Percentiles rank a stretch among this genome's conserved stretches.
phyloP scores from a whole-genome alignment of 2,329 filamentous ascomycete species.

The Cladosporium sp. region DNA sequence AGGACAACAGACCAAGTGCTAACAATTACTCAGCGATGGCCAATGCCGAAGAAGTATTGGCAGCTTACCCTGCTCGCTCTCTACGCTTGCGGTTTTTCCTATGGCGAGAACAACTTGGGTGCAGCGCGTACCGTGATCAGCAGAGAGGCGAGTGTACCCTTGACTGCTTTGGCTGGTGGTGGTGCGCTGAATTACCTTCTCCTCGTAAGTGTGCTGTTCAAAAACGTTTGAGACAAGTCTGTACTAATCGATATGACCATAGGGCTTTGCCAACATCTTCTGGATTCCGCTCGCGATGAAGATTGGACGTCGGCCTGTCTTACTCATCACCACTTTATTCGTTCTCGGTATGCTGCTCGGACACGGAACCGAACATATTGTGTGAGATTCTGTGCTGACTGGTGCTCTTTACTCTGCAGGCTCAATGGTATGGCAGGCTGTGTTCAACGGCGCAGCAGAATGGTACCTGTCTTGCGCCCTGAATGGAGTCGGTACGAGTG shows the following conservation, averaged over 20 bases:
- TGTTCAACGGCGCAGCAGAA: constrained; percentile 32
- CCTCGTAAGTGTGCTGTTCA: constrained; percentile 21
- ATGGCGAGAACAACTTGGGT: constrained; percentile 45
- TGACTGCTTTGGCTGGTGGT: constrained; percentile 45
- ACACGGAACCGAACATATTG: neutral
- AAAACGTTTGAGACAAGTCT: neutral
- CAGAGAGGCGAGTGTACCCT: constrained; percentile 39
- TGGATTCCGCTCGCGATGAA: constrained; percentile 42
- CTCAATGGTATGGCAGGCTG: constrained; percentile 37
- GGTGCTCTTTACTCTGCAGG: neutral
- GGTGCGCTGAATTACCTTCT: constrained; percentile 45
- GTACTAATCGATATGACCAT: neutral
- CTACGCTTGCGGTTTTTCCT: constrained; percentile 45
- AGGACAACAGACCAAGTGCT: neutral
- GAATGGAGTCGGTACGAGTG: constrained; percentile 39
- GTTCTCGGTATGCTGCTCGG: constrained; percentile 22
- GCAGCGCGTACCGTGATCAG: constrained; percentile 46
- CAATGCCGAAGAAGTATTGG: constrained; percentile 41
- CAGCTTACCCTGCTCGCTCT: constrained; percentile 42
- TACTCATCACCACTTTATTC: constrained; percentile 38
- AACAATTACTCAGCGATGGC: constrained; percentile 28
- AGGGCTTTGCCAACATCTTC: constrained; percentile 39
- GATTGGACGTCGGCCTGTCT: constrained; percentile 43
- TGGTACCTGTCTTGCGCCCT: constrained; percentile 34
- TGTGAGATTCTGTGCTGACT: neutral